Evolutionary conservation across 768 basidiomycete genomes (phyloP), one percentile per base, ranked within the genome.

Genomic region (Lenzites betulinus): DNA sequence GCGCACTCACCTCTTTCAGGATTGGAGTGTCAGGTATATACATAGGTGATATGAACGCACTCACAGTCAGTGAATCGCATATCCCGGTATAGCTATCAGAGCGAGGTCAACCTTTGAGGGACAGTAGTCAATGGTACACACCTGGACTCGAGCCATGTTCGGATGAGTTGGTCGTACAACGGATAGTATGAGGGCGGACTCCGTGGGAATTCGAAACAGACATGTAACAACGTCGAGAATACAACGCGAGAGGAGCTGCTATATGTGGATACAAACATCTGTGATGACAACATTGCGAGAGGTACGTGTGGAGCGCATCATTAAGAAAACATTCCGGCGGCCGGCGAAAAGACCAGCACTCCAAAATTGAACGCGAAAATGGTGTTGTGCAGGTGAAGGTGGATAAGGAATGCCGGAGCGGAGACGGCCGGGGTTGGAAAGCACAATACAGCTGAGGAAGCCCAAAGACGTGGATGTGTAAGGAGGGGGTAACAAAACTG

Each of bases 191-290:
- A 33, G 30, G 30, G 6, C 30, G 30, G 30, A 11, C 30, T 33
- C 30, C 4, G 30, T 33, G 30, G 11, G 30, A 33, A 5, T 33
- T 33, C 11, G 30, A 33, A 33, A 8, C 13, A 35, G 43, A 35
- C 42, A 42, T 42, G 18, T 18, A 28, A 38, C 30, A 12, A 46
- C 33, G 43, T 33, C 7, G n/a, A 48, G 42, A 30, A 47, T 52
- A 53, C 55, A 57, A 47, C 46, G 25, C 51, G 25, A 39, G 30
- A 22, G 16, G 39, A 47, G 38, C 50, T 53, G 57, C 56, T 63
- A 63, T 63, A 63, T 63, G 52, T 22, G 47, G 52, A 63, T 63
- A 63, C 62, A 63, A 52, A 61, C 43, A 58, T 50, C 53, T 51
- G 44, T 63, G 46, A 22, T 20, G 58, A 64, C 41, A 60, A 60